Percentiles rank a stretch among this genome's conserved stretches.
These are phyloP conservation scores for Alternaria solani DNA, from an alignment of 2,329 filamentous ascomycete species.

Conservation along the genomic window DNA sequence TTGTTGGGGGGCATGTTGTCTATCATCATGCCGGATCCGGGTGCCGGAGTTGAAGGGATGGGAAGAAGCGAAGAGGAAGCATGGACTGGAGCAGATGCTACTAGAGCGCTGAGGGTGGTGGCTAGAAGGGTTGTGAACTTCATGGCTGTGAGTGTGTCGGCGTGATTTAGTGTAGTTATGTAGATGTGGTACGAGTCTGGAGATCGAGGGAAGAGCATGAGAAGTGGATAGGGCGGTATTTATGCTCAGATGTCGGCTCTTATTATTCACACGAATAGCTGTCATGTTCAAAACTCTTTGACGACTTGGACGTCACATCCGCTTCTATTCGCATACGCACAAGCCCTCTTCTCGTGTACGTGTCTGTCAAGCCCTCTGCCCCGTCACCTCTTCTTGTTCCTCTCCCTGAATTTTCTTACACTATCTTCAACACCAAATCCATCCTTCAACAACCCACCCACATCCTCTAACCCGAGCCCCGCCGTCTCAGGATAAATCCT, in stretches of 20 bases:
- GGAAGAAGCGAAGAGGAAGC: not conserved
- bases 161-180: not conserved
- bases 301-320: not conserved
- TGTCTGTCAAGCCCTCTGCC: not conserved
- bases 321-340: not conserved
- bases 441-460: conserved; percentile 72
- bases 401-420: conserved; percentile 28
- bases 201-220: too few relatives aligned
- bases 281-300: not conserved
- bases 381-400: conserved; percentile 10
- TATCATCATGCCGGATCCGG: not conserved
- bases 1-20: not conserved
- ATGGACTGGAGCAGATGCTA: not conserved
- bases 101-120: not conserved
- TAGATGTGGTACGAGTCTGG: not conserved
- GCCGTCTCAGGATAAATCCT: conserved; percentile 86
- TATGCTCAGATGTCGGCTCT: not conserved
- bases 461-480: conserved; percentile 82
- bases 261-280: not conserved
- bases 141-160: not conserved
- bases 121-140: not conserved
- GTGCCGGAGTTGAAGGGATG: not conserved
- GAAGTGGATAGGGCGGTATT: not conserved
- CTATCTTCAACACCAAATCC: conserved; percentile 70
- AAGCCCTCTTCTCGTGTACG: not conserved